phyloP scores from a whole-genome alignment of 805 yeast species.

The Priceomyces melissophilus region DNA sequence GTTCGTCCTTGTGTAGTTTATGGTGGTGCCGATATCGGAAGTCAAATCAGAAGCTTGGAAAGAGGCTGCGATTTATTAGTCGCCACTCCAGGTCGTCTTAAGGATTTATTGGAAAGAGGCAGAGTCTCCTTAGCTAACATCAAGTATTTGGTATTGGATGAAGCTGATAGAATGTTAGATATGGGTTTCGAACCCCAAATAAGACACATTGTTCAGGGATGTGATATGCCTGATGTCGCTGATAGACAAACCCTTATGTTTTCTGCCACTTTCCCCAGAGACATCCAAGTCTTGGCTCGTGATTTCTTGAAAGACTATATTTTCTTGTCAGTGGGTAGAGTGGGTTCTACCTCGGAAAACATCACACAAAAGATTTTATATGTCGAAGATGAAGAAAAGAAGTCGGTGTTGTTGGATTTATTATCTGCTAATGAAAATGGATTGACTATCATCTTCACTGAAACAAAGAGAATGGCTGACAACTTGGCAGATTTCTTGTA shows the following conservation, averaged over 20 bases:
- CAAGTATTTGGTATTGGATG: constrained; percentile 92
- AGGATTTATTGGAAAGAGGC: constrained; percentile 94
- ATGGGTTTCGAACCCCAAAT: constrained; percentile 99
- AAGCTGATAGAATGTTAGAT: constrained; percentile 99
- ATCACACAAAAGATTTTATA: constrained; percentile 90
- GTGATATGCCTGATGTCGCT: constrained; percentile 92
- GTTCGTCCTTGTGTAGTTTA: constrained; percentile 93
- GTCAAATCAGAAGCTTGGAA: constrained; percentile 83
- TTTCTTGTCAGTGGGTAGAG: constrained; percentile 97
- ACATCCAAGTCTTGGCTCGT: constrained; percentile 94
- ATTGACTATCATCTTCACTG: constrained; percentile 91
- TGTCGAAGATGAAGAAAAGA: constrained; percentile 93
- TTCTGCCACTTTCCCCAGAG: constrained; percentile 98
- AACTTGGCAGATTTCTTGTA: constrained; percentile 87
- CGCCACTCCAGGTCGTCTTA: constrained; percentile 99
- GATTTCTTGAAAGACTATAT: constrained; percentile 95
- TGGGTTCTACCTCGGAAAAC: constrained; percentile 98
- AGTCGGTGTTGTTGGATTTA: constrained; percentile 83
- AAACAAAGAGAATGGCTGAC: constrained; percentile 99
- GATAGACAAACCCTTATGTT: constrained; percentile 97
- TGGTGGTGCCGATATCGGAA: constrained; percentile 95
- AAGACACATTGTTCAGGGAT: constrained; percentile 94
- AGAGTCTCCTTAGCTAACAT: constrained; percentile 83
- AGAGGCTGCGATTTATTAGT: constrained; percentile 95
- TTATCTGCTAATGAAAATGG: constrained; percentile 74